Evolutionary conservation across 129 eudicot genomes (phyloP), one percentile per base, ranked within the genome.

Genomic region (Ambrosia trifida): DNA sequence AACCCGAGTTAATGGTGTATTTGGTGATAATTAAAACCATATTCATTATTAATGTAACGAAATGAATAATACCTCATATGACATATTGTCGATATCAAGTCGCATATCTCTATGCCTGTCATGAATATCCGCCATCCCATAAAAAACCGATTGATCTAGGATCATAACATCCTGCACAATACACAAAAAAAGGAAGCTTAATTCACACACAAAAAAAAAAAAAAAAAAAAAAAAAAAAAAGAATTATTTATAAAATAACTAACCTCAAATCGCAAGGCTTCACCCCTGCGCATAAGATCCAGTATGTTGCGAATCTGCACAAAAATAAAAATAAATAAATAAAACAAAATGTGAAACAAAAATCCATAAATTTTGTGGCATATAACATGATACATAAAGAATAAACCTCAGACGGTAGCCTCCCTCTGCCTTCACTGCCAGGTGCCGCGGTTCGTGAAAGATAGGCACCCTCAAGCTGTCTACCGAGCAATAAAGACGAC

Each of bases 231-330:
- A 32, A 32, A 2, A 1, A 32, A 30, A 13, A 50, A 50, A 50
- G 6, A 50, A 52, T 19, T 61, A 8, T 11, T 11, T 61, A 36
- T 16, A 20, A 73, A 4, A 18, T 45, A 79, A 18, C 82, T 84
- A 69, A 92, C 98, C 98, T 93, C 98, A 62, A 89, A 71, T 46
- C 98, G 85, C 75, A 93, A 72, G 49, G 89, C 89, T 72, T 87
- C 98, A 4, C 98, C 98, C 72, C 98, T 81, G 30, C 92, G 95
- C 91, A 89, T 87, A 64, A 81, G 83, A 85, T 87, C 91, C 90
- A 93, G 64, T 1, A 85, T 90, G 68, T 75, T 86, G 71, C 98
- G 95, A 72, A 93, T 85, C 89, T 92, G 86, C 74, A 79, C 3
- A 45, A 76, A 5, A 64, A n/a, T 33, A 33, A 72, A 7, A 70